A percentile compares a stretch with the other conserved stretches of the same genome.
phyloP scores from a whole-genome alignment of 768 basidiomycete species.

The Mycena olivaceomarginata region DNA sequence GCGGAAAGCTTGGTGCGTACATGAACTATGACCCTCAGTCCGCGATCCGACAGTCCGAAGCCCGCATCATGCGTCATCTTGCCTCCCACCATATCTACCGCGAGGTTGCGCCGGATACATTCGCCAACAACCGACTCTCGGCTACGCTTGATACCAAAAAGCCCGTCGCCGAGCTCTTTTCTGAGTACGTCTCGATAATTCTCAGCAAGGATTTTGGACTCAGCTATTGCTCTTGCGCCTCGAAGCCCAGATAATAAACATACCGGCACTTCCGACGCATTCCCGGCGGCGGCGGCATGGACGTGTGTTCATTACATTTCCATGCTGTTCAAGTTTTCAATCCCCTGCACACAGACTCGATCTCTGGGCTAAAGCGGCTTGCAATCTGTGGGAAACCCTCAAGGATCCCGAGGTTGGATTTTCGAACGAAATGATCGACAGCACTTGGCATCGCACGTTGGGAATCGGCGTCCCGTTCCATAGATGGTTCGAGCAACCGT shows the following conservation, averaged over 20 bases:
- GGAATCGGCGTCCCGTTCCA: slow-evolving; percentile 20
- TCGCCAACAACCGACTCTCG: slow-evolving; percentile 57
- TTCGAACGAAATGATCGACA: slow-evolving; percentile 17
- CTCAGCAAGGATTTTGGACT: slow-evolving; percentile 18
- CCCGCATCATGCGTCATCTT: slow-evolving; percentile 55
- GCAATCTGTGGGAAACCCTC: slow-evolving; percentile 26
- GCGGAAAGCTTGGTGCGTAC: slow-evolving; percentile 55
- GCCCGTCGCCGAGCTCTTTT: slow-evolving; percentile 45
- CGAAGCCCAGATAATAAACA: slow-evolving; percentile 29
- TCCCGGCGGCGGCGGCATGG: slow-evolving; percentile 20
- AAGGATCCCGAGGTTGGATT: slow-evolving; percentile 9
- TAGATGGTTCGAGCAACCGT: slow-evolving; percentile 20
- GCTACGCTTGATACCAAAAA: slow-evolving; percentile 53
- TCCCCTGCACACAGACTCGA: slow-evolving; percentile 13
- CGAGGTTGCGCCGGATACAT: slow-evolving; percentile 56
- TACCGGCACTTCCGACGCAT: slow-evolving; percentile 23
- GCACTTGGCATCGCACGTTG: slow-evolving; percentile 20
- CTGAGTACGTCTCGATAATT: slow-evolving; percentile 42
- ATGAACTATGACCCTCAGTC: slow-evolving; percentile 9
- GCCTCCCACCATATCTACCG: slow-evolving; percentile 56
- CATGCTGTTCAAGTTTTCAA: slow-evolving; percentile 14
- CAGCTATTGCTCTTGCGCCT: slow-evolving; percentile 17
- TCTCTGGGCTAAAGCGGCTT: not conserved
- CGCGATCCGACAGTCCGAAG: slow-evolving; percentile 44
- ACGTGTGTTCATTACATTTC: slow-evolving; percentile 17